Conservation (phyloP, 345 rosid genomes). For the Noccaea caerulescens region DNA sequence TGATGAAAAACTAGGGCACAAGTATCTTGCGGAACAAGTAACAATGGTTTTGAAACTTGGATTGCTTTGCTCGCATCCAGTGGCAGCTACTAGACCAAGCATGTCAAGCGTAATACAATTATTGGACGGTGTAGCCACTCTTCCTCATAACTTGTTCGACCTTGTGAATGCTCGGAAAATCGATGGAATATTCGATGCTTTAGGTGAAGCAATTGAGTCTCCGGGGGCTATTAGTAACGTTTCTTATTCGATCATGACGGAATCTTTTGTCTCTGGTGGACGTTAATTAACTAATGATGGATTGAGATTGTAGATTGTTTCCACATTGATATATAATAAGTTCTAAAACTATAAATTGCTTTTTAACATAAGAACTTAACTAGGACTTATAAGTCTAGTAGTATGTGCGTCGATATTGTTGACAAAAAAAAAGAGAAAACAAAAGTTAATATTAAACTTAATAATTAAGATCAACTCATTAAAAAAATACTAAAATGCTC, state of each 20-base stretch:
- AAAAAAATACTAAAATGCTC: too few relatives aligned
- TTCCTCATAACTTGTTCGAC: conserved; percentile 37
- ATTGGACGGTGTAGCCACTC: conserved; percentile 36
- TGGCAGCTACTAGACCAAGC: conserved; percentile 50
- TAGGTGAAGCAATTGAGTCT: conserved; percentile 26
- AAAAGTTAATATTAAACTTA: too few relatives aligned
- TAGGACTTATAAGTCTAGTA: too few relatives aligned
- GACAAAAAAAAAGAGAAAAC: too few relatives aligned
- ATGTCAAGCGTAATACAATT: conserved; percentile 39
- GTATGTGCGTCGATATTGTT: too few relatives aligned
- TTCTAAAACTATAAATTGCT: too few relatives aligned
- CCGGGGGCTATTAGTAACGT: conserved; percentile 10
- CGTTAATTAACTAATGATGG: conserved; percentile 26
- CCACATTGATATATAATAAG: too few relatives aligned
- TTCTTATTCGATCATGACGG: conserved; percentile 17
- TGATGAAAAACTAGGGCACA: conserved; percentile 34
- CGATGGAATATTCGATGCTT: conserved; percentile 26
- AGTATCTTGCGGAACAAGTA: conserved; percentile 36
- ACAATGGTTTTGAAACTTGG: conserved; percentile 39
- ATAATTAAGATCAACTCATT: too few relatives aligned
- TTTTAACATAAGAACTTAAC: too few relatives aligned
- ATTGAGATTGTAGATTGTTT: conserved; percentile 14
- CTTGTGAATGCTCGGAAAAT: conserved; percentile 25
- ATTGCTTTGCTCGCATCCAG: conserved; percentile 40
- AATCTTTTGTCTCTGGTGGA: conserved; percentile 40